phyloP scores from a whole-genome alignment of 2,329 filamentous ascomycete genomes.

The Penicillium sp. region DNA sequence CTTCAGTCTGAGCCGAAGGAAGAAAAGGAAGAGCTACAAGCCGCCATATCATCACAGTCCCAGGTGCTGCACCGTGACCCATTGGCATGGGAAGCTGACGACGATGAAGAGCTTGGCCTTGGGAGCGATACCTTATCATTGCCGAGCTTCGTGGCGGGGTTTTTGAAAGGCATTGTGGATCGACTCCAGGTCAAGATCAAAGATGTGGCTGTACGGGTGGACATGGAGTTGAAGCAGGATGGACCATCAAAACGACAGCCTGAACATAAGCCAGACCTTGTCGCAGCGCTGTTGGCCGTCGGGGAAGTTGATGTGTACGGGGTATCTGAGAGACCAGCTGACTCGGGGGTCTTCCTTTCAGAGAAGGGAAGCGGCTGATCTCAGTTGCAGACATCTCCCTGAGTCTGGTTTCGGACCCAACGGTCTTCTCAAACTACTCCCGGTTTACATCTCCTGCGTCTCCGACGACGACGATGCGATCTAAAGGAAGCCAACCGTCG shows the following conservation, averaged over 20 bases:
- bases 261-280: constrained; percentile 36
- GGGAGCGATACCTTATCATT: constrained; percentile 55
- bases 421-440: constrained; percentile 48
- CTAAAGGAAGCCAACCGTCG: constrained; percentile 31
- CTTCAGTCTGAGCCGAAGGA: constrained; percentile 55
- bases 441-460: constrained; percentile 35
- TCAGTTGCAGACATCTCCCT: constrained; percentile 45
- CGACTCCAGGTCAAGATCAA: constrained; percentile 53
- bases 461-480: constrained; percentile 34
- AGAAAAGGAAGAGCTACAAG: constrained; percentile 57
- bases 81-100: constrained; percentile 45
- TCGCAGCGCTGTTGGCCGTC: constrained; percentile 37
- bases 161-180: constrained; percentile 57
- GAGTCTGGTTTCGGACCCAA: constrained; percentile 47
- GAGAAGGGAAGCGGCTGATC: constrained; percentile 45
- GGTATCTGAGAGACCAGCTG: constrained; percentile 23
- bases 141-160: constrained; percentile 57
- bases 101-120: constrained; percentile 49
- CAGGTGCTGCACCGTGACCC: constrained; percentile 47
- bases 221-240: constrained; percentile 46
- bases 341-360: constrained; percentile 17
- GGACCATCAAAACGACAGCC: constrained; percentile 34
- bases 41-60: constrained; percentile 52
- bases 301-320: constrained; percentile 35
- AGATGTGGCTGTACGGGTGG: constrained; percentile 52